These are phyloP conservation scores for Hanseniaspora mollemarum DNA, from an alignment of 805 yeast genomes.

Conservation along the genomic window DNA sequence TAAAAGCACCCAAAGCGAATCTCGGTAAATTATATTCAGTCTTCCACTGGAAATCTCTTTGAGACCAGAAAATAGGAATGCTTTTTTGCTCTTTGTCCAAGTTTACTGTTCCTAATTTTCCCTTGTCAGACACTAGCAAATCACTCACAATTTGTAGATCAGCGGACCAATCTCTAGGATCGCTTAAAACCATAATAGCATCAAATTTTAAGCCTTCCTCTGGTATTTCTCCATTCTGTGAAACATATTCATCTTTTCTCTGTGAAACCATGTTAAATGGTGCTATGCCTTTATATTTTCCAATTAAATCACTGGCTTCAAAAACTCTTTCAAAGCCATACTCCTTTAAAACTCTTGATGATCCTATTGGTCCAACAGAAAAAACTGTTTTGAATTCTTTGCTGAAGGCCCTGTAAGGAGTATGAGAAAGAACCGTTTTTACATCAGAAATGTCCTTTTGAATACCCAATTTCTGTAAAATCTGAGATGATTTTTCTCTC, in stretches of 20 bases:
- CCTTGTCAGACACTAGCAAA: conserved; percentile 50
- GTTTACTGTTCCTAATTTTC: conserved; percentile 48
- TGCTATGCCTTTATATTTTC: conserved; percentile 46
- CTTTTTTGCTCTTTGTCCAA: conserved; percentile 38
- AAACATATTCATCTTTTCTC: background rate
- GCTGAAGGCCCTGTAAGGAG: conserved; percentile 61
- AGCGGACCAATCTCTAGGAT: conserved; percentile 78
- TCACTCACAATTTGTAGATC: conserved; percentile 73
- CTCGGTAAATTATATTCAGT: conserved; percentile 67
- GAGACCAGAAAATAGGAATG: conserved; percentile 67
- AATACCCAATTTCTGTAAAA: conserved; percentile 29
- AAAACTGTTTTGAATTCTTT: conserved; percentile 49
- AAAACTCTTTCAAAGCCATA: conserved; percentile 74
- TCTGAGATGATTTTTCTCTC: conserved; percentile 41
- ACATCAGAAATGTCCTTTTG: conserved; percentile 36
- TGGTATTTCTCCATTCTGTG: conserved; percentile 29
- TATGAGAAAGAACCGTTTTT: conserved; percentile 77
- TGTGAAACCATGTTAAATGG: conserved; percentile 35
- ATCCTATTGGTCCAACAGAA: conserved; percentile 68
- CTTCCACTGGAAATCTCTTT: conserved; percentile 80
- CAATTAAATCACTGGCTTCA: conserved; percentile 60
- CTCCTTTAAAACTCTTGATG: conserved; percentile 59
- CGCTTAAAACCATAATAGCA: conserved; percentile 73
- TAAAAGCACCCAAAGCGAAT: conserved; percentile 84
- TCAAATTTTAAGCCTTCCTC: conserved; percentile 44